These are phyloP conservation scores for Fusarium bactridioides DNA, from an alignment of 2,329 filamentous ascomycete species.

Conservation along the genomic window DNA sequence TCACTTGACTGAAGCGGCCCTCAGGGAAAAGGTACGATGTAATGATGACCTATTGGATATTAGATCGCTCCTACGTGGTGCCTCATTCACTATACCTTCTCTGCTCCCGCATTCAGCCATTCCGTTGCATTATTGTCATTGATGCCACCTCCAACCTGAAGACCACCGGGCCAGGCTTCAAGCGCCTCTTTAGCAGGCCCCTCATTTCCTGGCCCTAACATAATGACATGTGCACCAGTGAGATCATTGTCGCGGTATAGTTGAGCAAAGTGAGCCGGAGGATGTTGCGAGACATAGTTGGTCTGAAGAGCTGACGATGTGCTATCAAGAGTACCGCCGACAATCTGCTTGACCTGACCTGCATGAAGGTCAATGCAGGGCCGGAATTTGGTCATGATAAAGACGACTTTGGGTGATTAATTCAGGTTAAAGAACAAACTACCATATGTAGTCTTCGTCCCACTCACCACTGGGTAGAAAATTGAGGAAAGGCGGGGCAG, in stretches of 20 bases:
- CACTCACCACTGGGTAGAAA: constrained; percentile 20
- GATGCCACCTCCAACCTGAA: constrained; percentile 96
- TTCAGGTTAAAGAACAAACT: constrained; percentile 4
- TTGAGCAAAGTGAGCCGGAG: constrained; percentile 80
- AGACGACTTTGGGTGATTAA: neutral
- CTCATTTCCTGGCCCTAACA: constrained; percentile 90
- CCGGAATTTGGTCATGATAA: constrained; percentile 86
- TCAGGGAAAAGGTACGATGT: constrained; percentile 93
- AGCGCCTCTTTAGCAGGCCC: constrained; percentile 81
- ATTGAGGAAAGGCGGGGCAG: constrained; percentile 29
- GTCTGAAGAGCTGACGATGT: constrained; percentile 75
- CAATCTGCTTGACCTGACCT: constrained; percentile 98
- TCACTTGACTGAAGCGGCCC: constrained; percentile 79
- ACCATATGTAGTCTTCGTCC: neutral
- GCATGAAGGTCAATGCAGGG: constrained; percentile 98
- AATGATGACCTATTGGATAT: constrained; percentile 81
- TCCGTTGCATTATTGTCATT: constrained; percentile 81
- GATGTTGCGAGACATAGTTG: constrained; percentile 88
- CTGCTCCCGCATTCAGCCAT: constrained; percentile 89
- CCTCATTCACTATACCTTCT: constrained; percentile 69
- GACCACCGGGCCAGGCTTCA: constrained; percentile 75
- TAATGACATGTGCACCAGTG: constrained; percentile 89
- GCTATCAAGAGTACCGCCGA: constrained; percentile 87
- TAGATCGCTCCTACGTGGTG: constrained; percentile 1
- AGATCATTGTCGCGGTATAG: constrained; percentile 81